Percentiles rank a stretch among this genome's conserved stretches.
These are phyloP conservation scores for Neospermospora avenae DNA, from an alignment of 2,329 filamentous ascomycete genomes.

Conservation along the genomic window DNA sequence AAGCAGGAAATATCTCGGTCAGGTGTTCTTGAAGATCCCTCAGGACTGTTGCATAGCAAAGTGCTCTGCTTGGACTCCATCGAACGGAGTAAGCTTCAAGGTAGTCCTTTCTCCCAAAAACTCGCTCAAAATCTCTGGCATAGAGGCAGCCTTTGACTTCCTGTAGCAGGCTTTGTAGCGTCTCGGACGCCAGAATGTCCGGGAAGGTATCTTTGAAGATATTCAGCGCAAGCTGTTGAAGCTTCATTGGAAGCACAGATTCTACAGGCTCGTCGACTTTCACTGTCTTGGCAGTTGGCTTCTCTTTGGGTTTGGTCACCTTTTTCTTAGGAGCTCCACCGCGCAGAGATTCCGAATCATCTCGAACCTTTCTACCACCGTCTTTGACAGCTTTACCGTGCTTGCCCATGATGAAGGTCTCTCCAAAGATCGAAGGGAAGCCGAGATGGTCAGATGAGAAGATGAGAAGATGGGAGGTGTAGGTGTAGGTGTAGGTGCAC, in stretches of 20 bases:
- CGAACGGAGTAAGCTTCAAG: constrained; percentile 81
- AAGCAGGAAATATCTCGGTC: constrained; percentile 9
- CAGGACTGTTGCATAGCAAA: constrained; percentile 71
- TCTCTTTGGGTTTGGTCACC: not conserved
- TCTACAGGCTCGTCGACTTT: constrained; percentile 1
- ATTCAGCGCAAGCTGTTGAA: constrained; percentile 70
- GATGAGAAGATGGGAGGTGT: too few relatives aligned
- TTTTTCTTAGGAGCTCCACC: not conserved
- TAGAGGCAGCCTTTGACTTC: constrained; percentile 83
- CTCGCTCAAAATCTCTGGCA: constrained; percentile 75
- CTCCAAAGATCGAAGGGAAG: too few relatives aligned
- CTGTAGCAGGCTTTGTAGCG: constrained; percentile 62
- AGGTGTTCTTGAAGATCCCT: constrained; percentile 32
- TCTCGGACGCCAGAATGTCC: constrained; percentile 44
- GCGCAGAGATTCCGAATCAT: constrained; percentile 1
- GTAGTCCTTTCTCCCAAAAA: constrained; percentile 70
- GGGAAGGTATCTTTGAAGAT: constrained; percentile 67
- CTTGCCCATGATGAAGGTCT: not conserved
- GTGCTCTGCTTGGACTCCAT: constrained; percentile 84
- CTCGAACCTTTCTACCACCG: constrained; percentile 1
- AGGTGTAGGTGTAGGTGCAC: not conserved
- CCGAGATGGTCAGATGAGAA: not conserved
- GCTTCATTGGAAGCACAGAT: constrained; percentile 41
- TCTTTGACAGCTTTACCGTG: constrained; percentile 2
- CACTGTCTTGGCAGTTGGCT: not conserved